These are phyloP conservation scores for Blepharisma japonicum DNA, from an alignment of 73 alveolate species.

Conservation along the genomic window DNA sequence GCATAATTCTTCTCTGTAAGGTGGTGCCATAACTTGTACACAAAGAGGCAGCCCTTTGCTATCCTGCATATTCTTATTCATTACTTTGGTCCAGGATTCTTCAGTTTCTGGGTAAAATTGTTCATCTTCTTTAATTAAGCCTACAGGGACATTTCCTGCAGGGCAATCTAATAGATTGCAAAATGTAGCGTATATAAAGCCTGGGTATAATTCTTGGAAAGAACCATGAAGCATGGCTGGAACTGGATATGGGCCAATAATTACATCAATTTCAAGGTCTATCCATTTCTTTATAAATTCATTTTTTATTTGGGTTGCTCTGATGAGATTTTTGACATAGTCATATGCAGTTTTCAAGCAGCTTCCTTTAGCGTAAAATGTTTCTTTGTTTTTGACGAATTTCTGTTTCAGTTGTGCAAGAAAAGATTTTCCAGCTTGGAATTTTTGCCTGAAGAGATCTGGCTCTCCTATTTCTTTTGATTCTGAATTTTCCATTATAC, in stretches of 20 bases:
- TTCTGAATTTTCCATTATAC: too few species aligned
- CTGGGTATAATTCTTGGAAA: constrained; percentile 34
- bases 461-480: too few species aligned
- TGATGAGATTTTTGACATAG: too few species aligned
- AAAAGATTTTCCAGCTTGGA: too few species aligned
- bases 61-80: constrained; percentile 34
- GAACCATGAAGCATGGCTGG: constrained; percentile 60
- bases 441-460: too few species aligned
- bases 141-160: constrained; percentile 50
- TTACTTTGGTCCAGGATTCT: constrained; percentile 6
- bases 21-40: constrained; percentile 50
- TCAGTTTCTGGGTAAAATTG: constrained; percentile 26
- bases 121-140: constrained; percentile 56
- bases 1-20: constrained; percentile 59
- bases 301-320: not conserved
- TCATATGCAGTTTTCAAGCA: too few species aligned
- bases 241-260: constrained; percentile 51
- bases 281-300: constrained; percentile 47
- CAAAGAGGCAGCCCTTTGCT: constrained; percentile 68
- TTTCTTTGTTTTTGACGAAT: too few species aligned
- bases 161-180: constrained; percentile 45
- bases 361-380: too few species aligned
- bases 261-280: constrained; percentile 50
- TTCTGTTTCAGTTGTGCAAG: too few species aligned
- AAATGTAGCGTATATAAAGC: constrained; percentile 36